These are phyloP conservation scores for Chalciporus pseudorubinellus DNA, from an alignment of 768 basidiomycete genomes.

Conservation along the genomic window DNA sequence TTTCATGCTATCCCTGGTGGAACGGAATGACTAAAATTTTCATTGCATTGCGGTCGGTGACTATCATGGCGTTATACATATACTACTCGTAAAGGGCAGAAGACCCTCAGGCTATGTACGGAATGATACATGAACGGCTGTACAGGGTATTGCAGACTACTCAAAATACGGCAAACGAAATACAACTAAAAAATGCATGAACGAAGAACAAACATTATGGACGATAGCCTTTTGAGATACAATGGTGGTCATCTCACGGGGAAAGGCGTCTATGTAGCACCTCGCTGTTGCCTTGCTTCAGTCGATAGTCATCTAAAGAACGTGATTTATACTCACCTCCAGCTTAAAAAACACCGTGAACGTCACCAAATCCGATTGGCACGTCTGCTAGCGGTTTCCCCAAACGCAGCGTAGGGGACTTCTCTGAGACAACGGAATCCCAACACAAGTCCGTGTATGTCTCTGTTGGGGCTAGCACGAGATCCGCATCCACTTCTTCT, in stretches of 20 bases:
- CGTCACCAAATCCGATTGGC: slow-evolving; percentile 28
- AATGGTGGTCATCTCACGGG: neutral
- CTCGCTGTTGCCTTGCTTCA: neutral
- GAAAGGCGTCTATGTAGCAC: neutral
- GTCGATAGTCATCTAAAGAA: neutral
- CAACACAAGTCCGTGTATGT: slow-evolving; percentile 32
- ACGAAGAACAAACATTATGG: slow-evolving; percentile 7
- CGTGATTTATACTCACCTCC: slow-evolving; percentile 3
- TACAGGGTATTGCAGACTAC: too few species aligned
- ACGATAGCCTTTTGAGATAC: neutral
- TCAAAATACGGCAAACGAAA: neutral
- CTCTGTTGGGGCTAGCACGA: slow-evolving; percentile 27
- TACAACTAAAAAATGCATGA: slow-evolving; percentile 3
- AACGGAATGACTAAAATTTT: too few species aligned
- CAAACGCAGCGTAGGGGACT: slow-evolving; percentile 1
- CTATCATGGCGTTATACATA: neutral
- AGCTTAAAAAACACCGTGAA: slow-evolving; percentile 15
- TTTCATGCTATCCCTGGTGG: too few species aligned
- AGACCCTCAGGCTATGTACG: neutral
- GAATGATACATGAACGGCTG: slow-evolving; percentile 7
- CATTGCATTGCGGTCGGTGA: too few species aligned
- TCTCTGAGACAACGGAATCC: slow-evolving; percentile 26
- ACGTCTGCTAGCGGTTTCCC: slow-evolving; percentile 26
- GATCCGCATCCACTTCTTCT: slow-evolving; percentile 27
- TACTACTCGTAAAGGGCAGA: neutral